Conservation (phyloP, 108 stramenopile genomes). For the Fragilariopsis cylindrus region DNA sequence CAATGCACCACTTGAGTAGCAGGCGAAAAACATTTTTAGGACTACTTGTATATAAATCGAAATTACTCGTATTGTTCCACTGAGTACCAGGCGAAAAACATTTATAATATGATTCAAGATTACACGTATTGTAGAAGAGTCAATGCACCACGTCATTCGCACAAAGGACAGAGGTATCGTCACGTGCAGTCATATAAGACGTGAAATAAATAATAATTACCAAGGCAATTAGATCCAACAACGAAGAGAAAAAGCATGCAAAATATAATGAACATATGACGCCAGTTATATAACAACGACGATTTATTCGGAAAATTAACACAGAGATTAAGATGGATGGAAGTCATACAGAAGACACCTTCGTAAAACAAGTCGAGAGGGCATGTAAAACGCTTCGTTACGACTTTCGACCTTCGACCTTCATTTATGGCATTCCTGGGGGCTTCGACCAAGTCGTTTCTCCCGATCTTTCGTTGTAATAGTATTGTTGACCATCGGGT, state of each 20-base stretch:
- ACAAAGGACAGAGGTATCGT: not conserved
- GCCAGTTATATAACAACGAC: conserved; percentile 5
- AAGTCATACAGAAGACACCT: conserved; percentile 15
- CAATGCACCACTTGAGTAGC: not conserved
- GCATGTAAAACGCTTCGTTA: not conserved
- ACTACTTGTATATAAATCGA: no score
- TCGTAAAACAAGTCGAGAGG: conserved; percentile 11
- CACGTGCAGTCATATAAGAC: not conserved
- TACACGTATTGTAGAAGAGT: not conserved
- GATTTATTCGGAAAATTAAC: not conserved
- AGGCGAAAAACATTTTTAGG: not conserved
- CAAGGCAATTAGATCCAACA: conserved; percentile 20
- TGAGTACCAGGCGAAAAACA: no score
- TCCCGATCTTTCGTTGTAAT: conserved; percentile 85
- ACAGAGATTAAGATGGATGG: not conserved
- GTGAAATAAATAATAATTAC: not conserved
- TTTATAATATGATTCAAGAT: conserved; percentile 1
- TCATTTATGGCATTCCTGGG: conserved; percentile 68
- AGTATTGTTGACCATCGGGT: conserved; percentile 85
- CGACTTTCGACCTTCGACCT: not conserved
- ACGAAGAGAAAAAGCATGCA: conserved; percentile 6
- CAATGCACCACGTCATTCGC: not conserved
- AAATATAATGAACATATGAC: conserved; percentile 9
- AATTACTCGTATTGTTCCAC: no score
- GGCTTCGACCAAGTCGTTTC: conserved; percentile 91